phyloP scores from a whole-genome alignment of 2,329 filamentous ascomycete species.

The Tolypocladium inflatum region DNA sequence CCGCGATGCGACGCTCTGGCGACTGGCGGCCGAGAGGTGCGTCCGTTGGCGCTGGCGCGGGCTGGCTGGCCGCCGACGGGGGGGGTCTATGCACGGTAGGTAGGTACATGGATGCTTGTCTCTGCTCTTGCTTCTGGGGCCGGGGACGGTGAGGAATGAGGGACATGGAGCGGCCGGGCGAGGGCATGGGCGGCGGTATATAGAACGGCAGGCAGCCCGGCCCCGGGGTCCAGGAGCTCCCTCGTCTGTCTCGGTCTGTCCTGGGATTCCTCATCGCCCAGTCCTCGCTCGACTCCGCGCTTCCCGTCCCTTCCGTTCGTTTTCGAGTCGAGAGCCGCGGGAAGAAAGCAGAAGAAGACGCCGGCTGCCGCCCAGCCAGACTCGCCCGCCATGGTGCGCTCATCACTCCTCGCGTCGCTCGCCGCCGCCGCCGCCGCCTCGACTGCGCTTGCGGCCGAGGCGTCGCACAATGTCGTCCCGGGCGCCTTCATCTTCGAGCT shows the following conservation, averaged over 20 bases:
- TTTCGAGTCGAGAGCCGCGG: background rate
- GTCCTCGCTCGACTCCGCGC: background rate
- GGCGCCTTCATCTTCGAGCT: slow-evolving; percentile 14
- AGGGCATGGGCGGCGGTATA: background rate
- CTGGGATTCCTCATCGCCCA: background rate
- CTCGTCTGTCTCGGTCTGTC: background rate
- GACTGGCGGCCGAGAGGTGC: background rate
- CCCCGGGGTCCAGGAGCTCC: background rate
- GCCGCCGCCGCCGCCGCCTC: slow-evolving; percentile 8
- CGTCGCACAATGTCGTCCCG: slow-evolving; percentile 2
- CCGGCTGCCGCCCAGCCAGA: no score
- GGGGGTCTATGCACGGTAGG: background rate
- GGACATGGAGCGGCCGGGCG: background rate
- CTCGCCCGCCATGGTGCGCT: slow-evolving; percentile 10
- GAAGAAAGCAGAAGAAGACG: no score
- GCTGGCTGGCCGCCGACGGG: background rate
- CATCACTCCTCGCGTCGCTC: slow-evolving; percentile 7
- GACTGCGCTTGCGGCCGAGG: slow-evolving; percentile 4
- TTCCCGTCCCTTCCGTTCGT: background rate
- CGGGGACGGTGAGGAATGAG: background rate
- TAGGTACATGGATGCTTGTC: background rate
- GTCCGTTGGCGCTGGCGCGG: background rate
- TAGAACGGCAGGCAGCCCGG: background rate
- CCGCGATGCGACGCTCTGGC: background rate
- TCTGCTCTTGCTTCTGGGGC: background rate